These are phyloP conservation scores for Aethionema arabicum DNA, from an alignment of 345 rosid genomes.

Conservation along the genomic window DNA sequence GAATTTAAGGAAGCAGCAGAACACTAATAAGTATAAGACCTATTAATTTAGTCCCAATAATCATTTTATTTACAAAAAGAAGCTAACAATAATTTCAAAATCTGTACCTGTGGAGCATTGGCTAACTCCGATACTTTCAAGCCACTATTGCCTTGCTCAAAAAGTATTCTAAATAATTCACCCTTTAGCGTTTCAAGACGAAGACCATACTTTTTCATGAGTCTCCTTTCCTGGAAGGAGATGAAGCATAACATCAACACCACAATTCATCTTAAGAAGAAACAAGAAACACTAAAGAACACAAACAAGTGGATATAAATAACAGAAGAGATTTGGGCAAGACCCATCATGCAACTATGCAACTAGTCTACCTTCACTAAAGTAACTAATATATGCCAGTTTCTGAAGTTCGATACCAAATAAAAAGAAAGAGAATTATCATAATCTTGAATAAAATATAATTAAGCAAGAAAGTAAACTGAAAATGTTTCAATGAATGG, in stretches of 20 bases:
- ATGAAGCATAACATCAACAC: slow-evolving; percentile 13
- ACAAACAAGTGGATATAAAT: slow-evolving; percentile 3
- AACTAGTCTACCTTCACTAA: slow-evolving; percentile 13
- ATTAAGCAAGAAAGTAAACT: slow-evolving; percentile 7
- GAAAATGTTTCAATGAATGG: slow-evolving; percentile 16
- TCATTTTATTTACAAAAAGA: slow-evolving; percentile 12
- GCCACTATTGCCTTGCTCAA: slow-evolving; percentile 71
- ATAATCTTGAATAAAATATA: slow-evolving; percentile 16
- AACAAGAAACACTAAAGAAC: slow-evolving; percentile 4
- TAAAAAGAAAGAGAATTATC: slow-evolving; percentile 5
- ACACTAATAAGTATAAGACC: slow-evolving; percentile 11
- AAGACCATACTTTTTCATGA: slow-evolving; percentile 74
- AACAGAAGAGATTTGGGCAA: background rate
- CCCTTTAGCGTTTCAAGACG: slow-evolving; percentile 75
- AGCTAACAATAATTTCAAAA: slow-evolving; percentile 4
- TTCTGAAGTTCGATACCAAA: slow-evolving; percentile 1
- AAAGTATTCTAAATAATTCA: slow-evolving; percentile 66
- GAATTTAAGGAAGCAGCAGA: slow-evolving; percentile 4
- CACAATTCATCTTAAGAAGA: slow-evolving; percentile 11
- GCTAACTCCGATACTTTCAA: slow-evolving; percentile 70
- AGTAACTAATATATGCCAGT: slow-evolving; percentile 1
- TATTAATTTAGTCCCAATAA: slow-evolving; percentile 8
- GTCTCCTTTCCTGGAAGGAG: slow-evolving; percentile 63
- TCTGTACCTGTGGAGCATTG: slow-evolving; percentile 52
- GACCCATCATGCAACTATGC: slow-evolving; percentile 17